These are phyloP conservation scores for Guyanaporus albipodus DNA, from an alignment of 768 basidiomycete genomes.

Conservation along the genomic window DNA sequence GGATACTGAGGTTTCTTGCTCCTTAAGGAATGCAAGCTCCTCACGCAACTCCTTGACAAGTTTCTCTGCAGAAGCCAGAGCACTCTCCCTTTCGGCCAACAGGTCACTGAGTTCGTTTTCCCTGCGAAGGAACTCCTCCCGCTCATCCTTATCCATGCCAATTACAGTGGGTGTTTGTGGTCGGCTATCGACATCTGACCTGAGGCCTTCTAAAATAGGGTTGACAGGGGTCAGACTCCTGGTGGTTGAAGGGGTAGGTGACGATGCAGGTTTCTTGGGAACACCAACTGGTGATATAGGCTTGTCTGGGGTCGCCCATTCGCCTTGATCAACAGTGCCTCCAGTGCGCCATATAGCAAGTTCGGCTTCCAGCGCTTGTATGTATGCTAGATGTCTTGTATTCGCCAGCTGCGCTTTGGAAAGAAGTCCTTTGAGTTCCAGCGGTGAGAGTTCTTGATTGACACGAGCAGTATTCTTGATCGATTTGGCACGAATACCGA, in stretches of 20 bases:
- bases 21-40: constrained; percentile 85
- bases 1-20: constrained; percentile 77
- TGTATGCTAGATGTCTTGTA: constrained; percentile 79
- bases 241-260: constrained; percentile 62
- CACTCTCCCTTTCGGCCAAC: constrained; percentile 87
- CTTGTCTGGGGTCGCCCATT: constrained; percentile 77
- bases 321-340: constrained; percentile 73
- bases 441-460: constrained; percentile 94
- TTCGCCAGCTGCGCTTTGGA: constrained; percentile 87
- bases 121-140: constrained; percentile 92
- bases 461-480: constrained; percentile 99
- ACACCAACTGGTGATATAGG: constrained; percentile 39
- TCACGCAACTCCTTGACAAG: constrained; percentile 84
- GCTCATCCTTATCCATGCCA: constrained; percentile 90
- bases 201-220: constrained; percentile 66
- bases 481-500: constrained; percentile 99
- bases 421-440: constrained; percentile 90
- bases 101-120: constrained; percentile 97
- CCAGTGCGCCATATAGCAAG: constrained; percentile 86
- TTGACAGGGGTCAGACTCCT: constrained; percentile 75
- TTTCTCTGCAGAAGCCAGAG: constrained; percentile 77
- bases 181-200: constrained; percentile 71
- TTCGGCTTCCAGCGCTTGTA: constrained; percentile 88
- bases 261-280: constrained; percentile 47
- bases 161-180: constrained; percentile 91